Percentiles rank a stretch among this genome's conserved stretches.
phyloP scores from a whole-genome alignment of 768 basidiomycete species.

The Suillus spraguei region DNA sequence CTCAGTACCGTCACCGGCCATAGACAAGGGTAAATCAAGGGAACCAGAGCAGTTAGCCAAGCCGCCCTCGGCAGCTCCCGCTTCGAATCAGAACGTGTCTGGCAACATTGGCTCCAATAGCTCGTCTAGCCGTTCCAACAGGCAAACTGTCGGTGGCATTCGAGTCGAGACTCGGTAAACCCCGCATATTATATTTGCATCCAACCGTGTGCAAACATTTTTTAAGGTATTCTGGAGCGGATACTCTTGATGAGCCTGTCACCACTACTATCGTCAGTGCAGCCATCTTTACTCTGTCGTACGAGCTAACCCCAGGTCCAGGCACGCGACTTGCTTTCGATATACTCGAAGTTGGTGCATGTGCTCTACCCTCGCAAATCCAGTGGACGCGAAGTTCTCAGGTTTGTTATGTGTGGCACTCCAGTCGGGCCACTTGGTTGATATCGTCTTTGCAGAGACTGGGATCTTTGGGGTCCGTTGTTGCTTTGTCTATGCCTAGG shows the following conservation, averaged over 20 bases:
- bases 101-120: conserved; percentile 71
- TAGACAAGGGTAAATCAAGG: conserved; percentile 73
- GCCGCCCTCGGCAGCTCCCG: conserved; percentile 34
- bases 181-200: conserved; percentile 7
- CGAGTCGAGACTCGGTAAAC: conserved; percentile 85
- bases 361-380: conserved; percentile 86
- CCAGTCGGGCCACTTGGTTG: neutral
- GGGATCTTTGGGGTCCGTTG: conserved; percentile 98
- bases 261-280: conserved; percentile 82
- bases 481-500: conserved; percentile 79
- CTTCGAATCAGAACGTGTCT: conserved; percentile 48
- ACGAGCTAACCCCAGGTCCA: conserved; percentile 35
- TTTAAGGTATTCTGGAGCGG: conserved; percentile 71
- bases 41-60: conserved; percentile 57
- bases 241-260: conserved; percentile 93
- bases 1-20: conserved; percentile 58
- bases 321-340: conserved; percentile 88
- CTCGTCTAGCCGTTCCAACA: conserved; percentile 43
- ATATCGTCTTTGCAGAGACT: conserved; percentile 62
- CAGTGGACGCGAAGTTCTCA: conserved; percentile 76
- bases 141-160: conserved; percentile 81
- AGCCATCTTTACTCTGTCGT: conserved; percentile 11
- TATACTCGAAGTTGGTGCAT: conserved; percentile 91
- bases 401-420: conserved; percentile 42
- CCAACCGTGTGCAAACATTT: neutral